Conservation (phyloP, 305 asterid species). For the Ilex paraguariensis region DNA sequence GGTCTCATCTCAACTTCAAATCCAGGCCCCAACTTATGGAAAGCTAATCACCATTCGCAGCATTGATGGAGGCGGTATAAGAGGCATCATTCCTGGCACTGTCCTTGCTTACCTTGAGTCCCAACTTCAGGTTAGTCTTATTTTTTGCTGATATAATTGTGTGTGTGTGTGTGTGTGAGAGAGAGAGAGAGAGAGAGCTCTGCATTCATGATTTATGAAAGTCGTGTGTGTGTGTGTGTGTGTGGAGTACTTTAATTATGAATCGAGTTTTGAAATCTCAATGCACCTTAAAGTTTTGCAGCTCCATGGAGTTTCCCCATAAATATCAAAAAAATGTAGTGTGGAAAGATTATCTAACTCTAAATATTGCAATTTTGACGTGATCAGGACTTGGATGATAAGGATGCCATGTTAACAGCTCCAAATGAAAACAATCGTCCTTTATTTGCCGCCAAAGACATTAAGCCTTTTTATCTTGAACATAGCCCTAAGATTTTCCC, state of each 20-base stretch:
- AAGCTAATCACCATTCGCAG: slow-evolving; percentile 36
- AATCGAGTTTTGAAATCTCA: too few species aligned
- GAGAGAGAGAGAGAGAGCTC: too few species aligned
- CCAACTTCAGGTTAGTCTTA: slow-evolving; percentile 43
- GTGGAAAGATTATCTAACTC: background rate
- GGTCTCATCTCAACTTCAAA: background rate
- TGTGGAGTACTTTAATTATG: too few species aligned
- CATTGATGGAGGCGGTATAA: slow-evolving; percentile 52
- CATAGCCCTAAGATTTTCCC: slow-evolving; percentile 36
- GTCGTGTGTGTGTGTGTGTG: too few species aligned
- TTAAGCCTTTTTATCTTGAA: slow-evolving; percentile 25
- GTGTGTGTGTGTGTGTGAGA: background rate
- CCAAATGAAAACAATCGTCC: slow-evolving; percentile 29
- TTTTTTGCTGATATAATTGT: too few species aligned
- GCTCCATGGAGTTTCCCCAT: too few species aligned
- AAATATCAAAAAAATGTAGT: too few species aligned
- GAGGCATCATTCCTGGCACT: too few species aligned
- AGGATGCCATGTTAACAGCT: slow-evolving; percentile 29
- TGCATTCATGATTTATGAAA: too few species aligned
- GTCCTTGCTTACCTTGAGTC: slow-evolving; percentile 40
- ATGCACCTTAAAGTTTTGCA: too few species aligned
- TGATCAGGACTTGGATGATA: slow-evolving; percentile 26
- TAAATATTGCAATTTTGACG: too few species aligned
- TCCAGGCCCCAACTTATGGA: too few species aligned
- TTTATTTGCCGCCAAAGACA: slow-evolving; percentile 35